These are phyloP conservation scores for Lactarius pseudohatsudake DNA, from an alignment of 768 basidiomycete species.

Conservation along the genomic window DNA sequence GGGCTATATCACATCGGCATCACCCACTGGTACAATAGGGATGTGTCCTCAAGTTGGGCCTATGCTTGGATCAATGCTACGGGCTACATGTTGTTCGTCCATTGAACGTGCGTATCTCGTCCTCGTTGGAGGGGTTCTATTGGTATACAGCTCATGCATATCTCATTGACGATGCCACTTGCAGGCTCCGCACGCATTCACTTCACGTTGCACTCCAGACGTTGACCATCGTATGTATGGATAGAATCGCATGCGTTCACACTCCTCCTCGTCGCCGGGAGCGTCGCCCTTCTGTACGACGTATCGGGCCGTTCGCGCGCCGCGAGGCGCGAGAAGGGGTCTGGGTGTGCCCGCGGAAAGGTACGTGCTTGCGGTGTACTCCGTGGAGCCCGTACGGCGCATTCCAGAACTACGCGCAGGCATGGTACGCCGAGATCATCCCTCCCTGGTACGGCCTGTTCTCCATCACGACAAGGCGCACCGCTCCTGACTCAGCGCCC, in stretches of 20 bases:
- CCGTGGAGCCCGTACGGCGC: conserved; percentile 37
- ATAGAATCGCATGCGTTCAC: conserved; percentile 71
- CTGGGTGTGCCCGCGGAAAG: conserved; percentile 80
- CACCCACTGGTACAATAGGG: too few relatives aligned
- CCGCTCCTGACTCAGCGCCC: conserved; percentile 20
- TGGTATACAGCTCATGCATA: neutral
- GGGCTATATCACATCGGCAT: too few relatives aligned
- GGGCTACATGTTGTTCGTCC: conserved; percentile 71
- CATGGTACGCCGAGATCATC: conserved; percentile 82
- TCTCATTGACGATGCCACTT: conserved; percentile 10
- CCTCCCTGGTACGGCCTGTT: conserved; percentile 87
- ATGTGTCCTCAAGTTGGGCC: conserved; percentile 57
- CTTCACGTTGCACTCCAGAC: conserved; percentile 87
- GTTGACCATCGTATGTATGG: conserved; percentile 57
- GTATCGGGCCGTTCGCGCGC: conserved; percentile 75
- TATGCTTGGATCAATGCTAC: conserved; percentile 86
- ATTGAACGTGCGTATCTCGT: too few relatives aligned
- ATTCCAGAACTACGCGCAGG: conserved; percentile 86
- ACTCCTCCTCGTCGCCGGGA: conserved; percentile 54
- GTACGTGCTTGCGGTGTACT: conserved; percentile 60
- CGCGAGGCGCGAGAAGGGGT: conserved; percentile 50
- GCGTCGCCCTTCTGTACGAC: conserved; percentile 73
- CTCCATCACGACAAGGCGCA: conserved; percentile 81
- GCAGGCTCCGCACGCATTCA: conserved; percentile 84
- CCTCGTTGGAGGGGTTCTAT: too few relatives aligned